Evolutionary conservation across 1,139 yeast species (phyloP).

Genomic region (Meyerozyma carpophila): DNA sequence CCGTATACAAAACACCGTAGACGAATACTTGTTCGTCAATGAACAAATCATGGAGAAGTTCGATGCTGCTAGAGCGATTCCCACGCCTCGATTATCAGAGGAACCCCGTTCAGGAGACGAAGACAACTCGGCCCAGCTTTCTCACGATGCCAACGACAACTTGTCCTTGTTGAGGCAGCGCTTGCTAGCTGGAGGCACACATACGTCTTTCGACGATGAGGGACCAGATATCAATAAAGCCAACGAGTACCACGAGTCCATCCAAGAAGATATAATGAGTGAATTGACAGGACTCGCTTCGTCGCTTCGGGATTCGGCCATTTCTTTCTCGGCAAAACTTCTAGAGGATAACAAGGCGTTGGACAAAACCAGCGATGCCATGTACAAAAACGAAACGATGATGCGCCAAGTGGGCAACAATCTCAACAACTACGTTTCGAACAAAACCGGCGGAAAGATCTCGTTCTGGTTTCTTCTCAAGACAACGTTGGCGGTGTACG

Average conservation of each 20-base stretch:
- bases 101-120: conserved; percentile 1
- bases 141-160: conserved; percentile 10
- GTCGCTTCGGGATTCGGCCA: conserved; percentile 32
- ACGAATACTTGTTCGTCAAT: conserved; percentile 20
- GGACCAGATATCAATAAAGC: conserved; percentile 4
- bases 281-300: conserved; percentile 36
- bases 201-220: conserved; percentile 5
- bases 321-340: conserved; percentile 28
- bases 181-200: conserved; percentile 21
- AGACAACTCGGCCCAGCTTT: conserved; percentile 2
- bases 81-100: background rate
- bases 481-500: conserved; percentile 8
- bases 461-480: conserved; percentile 5
- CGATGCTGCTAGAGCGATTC: conserved; percentile 2
- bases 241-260: conserved; percentile 37
- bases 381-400: conserved; percentile 30
- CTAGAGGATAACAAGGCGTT: conserved; percentile 33
- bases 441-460: conserved; percentile 12
- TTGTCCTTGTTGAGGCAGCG: conserved; percentile 21
- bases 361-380: conserved; percentile 32
- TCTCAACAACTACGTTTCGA: conserved; percentile 24
- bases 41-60: conserved; percentile 12
- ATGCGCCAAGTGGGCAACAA: conserved; percentile 35
- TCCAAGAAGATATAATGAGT: conserved; percentile 36
- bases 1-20: conserved; percentile 8